phyloP scores from a whole-genome alignment of 768 basidiomycete genomes.

The Hemileccinum rubropunctum region DNA sequence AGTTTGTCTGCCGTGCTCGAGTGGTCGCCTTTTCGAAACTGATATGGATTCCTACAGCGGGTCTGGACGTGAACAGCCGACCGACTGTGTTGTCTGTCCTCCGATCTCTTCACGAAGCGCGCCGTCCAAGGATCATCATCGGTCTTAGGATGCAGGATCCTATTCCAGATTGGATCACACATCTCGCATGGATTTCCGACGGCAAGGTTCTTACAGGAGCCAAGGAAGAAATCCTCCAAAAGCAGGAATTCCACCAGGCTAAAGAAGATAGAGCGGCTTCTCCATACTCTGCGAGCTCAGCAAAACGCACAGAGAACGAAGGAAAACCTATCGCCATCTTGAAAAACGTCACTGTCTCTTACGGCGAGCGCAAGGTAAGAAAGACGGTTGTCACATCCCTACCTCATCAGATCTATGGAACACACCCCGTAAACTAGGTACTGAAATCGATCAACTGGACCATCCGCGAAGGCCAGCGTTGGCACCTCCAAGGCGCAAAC shows the following conservation, averaged over 20 bases:
- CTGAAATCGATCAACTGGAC: constrained; percentile 80
- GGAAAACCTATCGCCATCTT: constrained; percentile 56
- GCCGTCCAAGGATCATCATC: constrained; percentile 59
- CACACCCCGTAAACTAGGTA: constrained; percentile 45
- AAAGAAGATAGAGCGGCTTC: not conserved
- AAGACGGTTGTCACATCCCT: not conserved
- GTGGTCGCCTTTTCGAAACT: not conserved
- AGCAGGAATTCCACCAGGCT: constrained; percentile 12
- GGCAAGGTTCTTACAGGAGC: constrained; percentile 50
- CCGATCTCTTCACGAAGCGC: constrained; percentile 45
- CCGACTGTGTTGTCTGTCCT: constrained; percentile 55
- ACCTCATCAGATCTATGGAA: not conserved
- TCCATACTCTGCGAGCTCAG: not conserved
- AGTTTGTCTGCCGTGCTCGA: constrained; percentile 44
- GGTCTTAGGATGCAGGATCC: constrained; percentile 68
- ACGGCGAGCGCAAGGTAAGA: constrained; percentile 59
- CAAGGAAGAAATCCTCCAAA: constrained; percentile 43
- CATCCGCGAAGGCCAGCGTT: constrained; percentile 76
- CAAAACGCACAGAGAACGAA: constrained; percentile 2
- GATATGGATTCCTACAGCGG: constrained; percentile 48
- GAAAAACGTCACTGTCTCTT: constrained; percentile 65
- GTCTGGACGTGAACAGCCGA: constrained; percentile 66
- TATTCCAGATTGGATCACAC: constrained; percentile 70
- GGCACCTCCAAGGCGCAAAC: constrained; percentile 89
- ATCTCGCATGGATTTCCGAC: constrained; percentile 55